Evolutionary conservation across 1,139 yeast species (phyloP).

Genomic region (Taphrina betulina): DNA sequence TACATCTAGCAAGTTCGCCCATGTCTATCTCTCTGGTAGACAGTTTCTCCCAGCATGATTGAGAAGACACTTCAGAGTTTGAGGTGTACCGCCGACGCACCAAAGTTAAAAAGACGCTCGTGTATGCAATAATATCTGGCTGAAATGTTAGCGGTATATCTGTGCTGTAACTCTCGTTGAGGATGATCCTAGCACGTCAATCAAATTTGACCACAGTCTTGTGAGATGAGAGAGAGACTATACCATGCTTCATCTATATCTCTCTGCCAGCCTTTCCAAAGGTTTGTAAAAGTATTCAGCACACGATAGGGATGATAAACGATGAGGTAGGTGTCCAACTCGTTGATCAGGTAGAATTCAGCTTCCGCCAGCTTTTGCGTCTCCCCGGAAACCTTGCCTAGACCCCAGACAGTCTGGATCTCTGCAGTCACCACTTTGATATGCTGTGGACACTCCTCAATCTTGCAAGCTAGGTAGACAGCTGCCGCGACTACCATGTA

Average conservation of each 20-base stretch:
- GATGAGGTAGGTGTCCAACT: slow-evolving; percentile 73
- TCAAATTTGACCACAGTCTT: neutral
- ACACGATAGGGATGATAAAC: slow-evolving; percentile 79
- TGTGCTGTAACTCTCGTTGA: slow-evolving; percentile 86
- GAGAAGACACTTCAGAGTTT: neutral
- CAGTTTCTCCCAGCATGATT: no score
- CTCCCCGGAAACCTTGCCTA: slow-evolving; percentile 90
- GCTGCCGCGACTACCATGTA: slow-evolving; percentile 81
- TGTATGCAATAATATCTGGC: slow-evolving; percentile 85
- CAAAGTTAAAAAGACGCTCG: slow-evolving; percentile 56
- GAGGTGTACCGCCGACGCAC: neutral
- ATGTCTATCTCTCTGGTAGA: neutral
- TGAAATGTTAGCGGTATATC: slow-evolving; percentile 80
- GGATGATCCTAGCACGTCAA: slow-evolving; percentile 64
- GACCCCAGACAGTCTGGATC: slow-evolving; percentile 81
- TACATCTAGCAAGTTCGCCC: neutral
- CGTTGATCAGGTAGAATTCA: slow-evolving; percentile 90
- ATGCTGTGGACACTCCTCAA: slow-evolving; percentile 94
- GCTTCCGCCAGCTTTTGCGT: slow-evolving; percentile 92
- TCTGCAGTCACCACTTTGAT: slow-evolving; percentile 78
- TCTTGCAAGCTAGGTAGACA: slow-evolving; percentile 84
- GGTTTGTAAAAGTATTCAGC: slow-evolving; percentile 5
- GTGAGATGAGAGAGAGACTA: neutral
- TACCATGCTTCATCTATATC: slow-evolving; percentile 18
- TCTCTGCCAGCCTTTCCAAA: neutral